A percentile compares a stretch with the other conserved stretches of the same genome.
Evolutionary conservation across 73 alveolate species (phyloP).

Genomic region (Tetrahymena thermophila): DNA sequence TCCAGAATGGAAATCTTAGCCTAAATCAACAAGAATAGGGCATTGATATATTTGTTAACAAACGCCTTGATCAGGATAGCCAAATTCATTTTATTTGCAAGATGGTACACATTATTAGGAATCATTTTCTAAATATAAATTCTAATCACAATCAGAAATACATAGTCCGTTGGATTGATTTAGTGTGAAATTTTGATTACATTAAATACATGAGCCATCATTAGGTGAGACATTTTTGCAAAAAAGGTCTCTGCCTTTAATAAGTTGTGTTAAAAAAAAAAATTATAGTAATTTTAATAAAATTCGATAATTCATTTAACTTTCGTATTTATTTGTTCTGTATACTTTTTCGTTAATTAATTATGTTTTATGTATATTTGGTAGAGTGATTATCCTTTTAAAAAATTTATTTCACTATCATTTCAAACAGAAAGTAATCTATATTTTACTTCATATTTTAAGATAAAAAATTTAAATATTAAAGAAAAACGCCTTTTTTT

Average conservation of each 20-base stretch:
- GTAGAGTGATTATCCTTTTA: too few relatives aligned
- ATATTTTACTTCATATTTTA: too few relatives aligned
- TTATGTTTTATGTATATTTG: too few relatives aligned
- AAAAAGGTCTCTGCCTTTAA: neutral
- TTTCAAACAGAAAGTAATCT: too few relatives aligned
- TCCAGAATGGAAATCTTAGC: neutral
- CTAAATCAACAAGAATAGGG: neutral
- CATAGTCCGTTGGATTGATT: neutral
- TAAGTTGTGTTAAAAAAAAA: neutral
- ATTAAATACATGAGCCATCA: neutral
- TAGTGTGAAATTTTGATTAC: neutral
- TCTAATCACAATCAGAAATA: neutral
- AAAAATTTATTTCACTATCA: too few relatives aligned
- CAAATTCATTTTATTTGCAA: neutral
- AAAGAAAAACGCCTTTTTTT: too few relatives aligned
- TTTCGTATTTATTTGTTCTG: too few relatives aligned
- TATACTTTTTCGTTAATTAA: too few relatives aligned
- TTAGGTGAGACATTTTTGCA: neutral
- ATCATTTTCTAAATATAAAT: neutral
- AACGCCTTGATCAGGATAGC: neutral
- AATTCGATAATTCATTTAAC: neutral
- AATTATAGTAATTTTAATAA: too few relatives aligned
- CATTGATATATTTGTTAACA: neutral
- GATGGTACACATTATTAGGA: neutral
- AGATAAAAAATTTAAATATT: too few relatives aligned